phyloP scores from a whole-genome alignment of 371 early-diverging fungal genomes.

The Mortierella sp. region DNA sequence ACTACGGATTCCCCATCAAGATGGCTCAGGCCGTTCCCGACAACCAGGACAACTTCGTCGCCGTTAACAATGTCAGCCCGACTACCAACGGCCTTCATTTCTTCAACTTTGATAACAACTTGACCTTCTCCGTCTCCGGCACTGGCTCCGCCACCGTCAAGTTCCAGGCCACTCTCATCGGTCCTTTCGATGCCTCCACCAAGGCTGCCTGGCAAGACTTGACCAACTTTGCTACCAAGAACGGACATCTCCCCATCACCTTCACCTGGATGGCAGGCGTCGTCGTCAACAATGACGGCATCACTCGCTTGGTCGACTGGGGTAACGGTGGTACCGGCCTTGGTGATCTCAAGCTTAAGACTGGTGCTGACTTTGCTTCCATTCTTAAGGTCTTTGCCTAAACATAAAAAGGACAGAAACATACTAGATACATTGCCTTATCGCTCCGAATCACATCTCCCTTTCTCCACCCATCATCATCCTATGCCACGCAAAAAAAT shows the following conservation, averaged over 20 bases:
- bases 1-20: conserved; percentile 37
- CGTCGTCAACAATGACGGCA: conserved; percentile 31
- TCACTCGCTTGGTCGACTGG: conserved; percentile 31
- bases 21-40: conserved; percentile 9
- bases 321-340: conserved; percentile 4
- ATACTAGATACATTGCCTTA: too few relatives aligned
- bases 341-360: conserved; percentile 5
- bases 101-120: conserved; percentile 25
- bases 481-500: too few relatives aligned
- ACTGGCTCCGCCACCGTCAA: conserved; percentile 22
- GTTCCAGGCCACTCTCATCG: conserved; percentile 16
- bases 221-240: conserved; percentile 22
- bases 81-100: conserved; percentile 4
- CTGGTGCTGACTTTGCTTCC: conserved; percentile 40
- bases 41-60: conserved; percentile 16
- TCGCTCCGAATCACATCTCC: too few relatives aligned
- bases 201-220: conserved; percentile 9
- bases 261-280: conserved; percentile 18
- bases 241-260: conserved; percentile 28
- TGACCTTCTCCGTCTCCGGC: conserved; percentile 26
- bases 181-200: neutral
- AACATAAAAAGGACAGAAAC: neutral
- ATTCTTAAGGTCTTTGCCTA: conserved; percentile 20
- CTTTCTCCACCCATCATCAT: too few relatives aligned
- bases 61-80: neutral